phyloP scores from a whole-genome alignment of 148 eudicot species.

The Bassia scoparia region DNA sequence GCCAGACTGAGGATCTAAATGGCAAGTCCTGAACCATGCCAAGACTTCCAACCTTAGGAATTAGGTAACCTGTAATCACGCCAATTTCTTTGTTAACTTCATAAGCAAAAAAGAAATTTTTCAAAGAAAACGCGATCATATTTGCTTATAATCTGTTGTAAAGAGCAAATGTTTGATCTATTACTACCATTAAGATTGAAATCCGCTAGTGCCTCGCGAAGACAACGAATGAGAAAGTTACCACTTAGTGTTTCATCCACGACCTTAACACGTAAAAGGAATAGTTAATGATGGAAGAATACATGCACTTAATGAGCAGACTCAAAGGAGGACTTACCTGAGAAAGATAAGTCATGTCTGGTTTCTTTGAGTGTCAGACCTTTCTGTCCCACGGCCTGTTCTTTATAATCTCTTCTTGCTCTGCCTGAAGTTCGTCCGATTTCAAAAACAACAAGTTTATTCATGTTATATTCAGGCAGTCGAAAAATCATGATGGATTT shows the following conservation, averaged over 20 bases:
- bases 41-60: constrained; percentile 90
- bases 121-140: background rate
- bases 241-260: constrained; percentile 82
- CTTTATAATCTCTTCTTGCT: constrained; percentile 67
- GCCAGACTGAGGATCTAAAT: constrained; percentile 59
- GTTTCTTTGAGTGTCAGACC: constrained; percentile 68
- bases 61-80: constrained; percentile 54
- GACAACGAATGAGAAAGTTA: constrained; percentile 63
- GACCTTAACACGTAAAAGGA: constrained; percentile 41
- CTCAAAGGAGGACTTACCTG: constrained; percentile 39
- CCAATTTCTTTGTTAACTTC: background rate
- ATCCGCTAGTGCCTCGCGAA: constrained; percentile 81
- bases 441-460: background rate
- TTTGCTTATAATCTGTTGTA: background rate
- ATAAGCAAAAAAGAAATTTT: background rate
- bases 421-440: constrained; percentile 42
- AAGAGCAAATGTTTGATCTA: background rate
- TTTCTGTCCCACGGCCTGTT: constrained; percentile 56
- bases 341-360: constrained; percentile 75
- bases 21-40: constrained; percentile 75
- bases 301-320: background rate
- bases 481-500: background rate
- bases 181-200: constrained; percentile 57
- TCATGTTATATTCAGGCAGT: background rate
- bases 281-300: background rate